Base-by-base conservation (phyloP, 2,329 filamentous ascomycete species). In the Arthrinium puccinioides region DNA sequence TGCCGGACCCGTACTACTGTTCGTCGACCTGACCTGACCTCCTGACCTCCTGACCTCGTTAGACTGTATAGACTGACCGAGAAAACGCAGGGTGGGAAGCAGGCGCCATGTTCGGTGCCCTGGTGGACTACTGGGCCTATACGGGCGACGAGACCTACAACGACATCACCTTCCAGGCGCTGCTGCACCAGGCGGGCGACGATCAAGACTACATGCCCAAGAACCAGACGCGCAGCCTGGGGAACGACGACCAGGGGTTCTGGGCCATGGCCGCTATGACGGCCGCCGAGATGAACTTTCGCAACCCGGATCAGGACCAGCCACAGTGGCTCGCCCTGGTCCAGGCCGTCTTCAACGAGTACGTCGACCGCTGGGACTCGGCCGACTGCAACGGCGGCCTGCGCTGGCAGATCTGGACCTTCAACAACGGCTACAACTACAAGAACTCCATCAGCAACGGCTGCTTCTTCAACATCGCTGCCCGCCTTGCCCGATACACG, bases 251-350 rank as follows among this genome's bases (percentile, higher is more conserved):
- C 49, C 83, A 87, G 57, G 81, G 84, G 6, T 90, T 92, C 61
- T 94, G 87, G 87, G 84, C 76, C n/a, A 73, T 92, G 67, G 77
- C 86, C 1, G 84, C 82, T 42, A 84, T 94, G 69, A 74, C 76
- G 9, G 87, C 87, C 3, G 82, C 83, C 25, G 87, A 94, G 60
- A 76, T 81, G 50, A 79, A 79, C 44, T 90, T 84, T 51, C 81
- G 82, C 2, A 73, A 87, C 49, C 81, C 83, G 5, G 70, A 75
- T 0, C 46, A 65, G 0, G 73, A 71, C 40, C 55, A 79, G 37
- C 78, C 83, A 0, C 79, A 83, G 43, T 94, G 84, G 84, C 70
- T 92, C n/a, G 78, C 80, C 6, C 70, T 92, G 37, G 81, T 75
- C 1, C 83, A 88, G 57, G 83, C 82, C 9, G 82, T 87, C 2